A percentile compares a stretch with the other conserved stretches of the same genome.
phyloP scores from a whole-genome alignment of 805 yeast genomes.

The Nakazawaea pomicola region DNA sequence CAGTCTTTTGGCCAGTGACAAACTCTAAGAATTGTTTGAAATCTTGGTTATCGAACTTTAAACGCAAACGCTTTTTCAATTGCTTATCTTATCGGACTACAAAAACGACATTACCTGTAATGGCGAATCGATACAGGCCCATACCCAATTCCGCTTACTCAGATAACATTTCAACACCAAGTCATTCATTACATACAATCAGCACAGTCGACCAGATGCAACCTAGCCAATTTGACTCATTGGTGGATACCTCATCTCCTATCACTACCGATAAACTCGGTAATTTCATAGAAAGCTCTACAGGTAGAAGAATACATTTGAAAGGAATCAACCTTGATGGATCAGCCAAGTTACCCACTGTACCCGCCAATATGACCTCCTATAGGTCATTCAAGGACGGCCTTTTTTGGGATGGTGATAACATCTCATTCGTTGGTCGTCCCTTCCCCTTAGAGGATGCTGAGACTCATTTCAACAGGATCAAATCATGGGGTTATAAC shows the following conservation, averaged over 20 bases:
- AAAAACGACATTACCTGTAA: neutral
- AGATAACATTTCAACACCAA: neutral
- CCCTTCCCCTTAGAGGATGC: conserved; percentile 80
- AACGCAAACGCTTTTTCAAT: neutral
- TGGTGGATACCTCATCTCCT: conserved; percentile 6
- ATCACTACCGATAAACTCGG: conserved; percentile 42
- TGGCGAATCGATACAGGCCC: conserved; percentile 3
- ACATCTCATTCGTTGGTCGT: conserved; percentile 75
- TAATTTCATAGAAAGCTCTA: conserved; percentile 42
- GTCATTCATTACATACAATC: neutral
- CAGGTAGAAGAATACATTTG: conserved; percentile 57
- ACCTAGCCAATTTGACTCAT: neutral
- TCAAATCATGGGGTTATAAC: conserved; percentile 80
- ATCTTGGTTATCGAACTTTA: too few species aligned
- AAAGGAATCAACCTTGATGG: conserved; percentile 84
- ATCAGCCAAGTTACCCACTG: conserved; percentile 61
- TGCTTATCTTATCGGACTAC: conserved; percentile 6
- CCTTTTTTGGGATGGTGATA: conserved; percentile 64
- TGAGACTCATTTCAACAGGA: conserved; percentile 57
- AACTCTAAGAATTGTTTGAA: too few species aligned
- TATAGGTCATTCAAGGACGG: conserved; percentile 32
- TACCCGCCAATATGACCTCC: conserved; percentile 43
- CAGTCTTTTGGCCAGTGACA: too few species aligned
- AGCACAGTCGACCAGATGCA: neutral
- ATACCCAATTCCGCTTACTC: conserved; percentile 2